A percentile compares a stretch with the other conserved stretches of the same genome.
Conservation (phyloP, 1,139 yeast genomes). For the Yamadazyma atlantica region DNA sequence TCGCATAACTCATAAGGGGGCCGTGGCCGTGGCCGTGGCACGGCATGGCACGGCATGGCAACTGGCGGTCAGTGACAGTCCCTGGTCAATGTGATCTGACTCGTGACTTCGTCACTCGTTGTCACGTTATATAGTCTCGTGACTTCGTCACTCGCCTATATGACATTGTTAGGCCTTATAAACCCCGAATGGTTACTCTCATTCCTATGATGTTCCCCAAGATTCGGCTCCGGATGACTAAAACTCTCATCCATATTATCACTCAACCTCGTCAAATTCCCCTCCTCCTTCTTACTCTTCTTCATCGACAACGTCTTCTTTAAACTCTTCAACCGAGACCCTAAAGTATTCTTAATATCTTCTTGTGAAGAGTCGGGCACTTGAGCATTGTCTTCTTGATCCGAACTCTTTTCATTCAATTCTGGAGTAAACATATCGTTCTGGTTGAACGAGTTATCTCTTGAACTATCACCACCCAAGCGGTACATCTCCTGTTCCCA, state of each 20-base stretch:
- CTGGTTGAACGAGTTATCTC: conserved; percentile 9
- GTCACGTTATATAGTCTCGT: too few relatives aligned
- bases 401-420: conserved; percentile 19
- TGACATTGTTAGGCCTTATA: conserved; percentile 29
- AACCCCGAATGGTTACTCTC: conserved; percentile 28
- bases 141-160: conserved; percentile 20
- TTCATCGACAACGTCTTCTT: conserved; percentile 27
- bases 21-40: too few relatives aligned
- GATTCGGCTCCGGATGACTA: conserved; percentile 12
- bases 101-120: too few relatives aligned
- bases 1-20: too few relatives aligned
- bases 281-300: conserved; percentile 13
- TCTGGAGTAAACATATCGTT: conserved; percentile 28
- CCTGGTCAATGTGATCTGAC: too few relatives aligned
- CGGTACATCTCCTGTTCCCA: conserved; percentile 70
- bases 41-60: too few relatives aligned
- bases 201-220: conserved; percentile 25
- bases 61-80: too few relatives aligned
- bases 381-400: too few relatives aligned
- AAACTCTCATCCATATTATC: conserved; percentile 26
- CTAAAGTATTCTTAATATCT: conserved; percentile 17
- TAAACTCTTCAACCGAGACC: conserved; percentile 21
- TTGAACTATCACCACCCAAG: conserved; percentile 28
- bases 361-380: conserved; percentile 12
- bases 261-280: conserved; percentile 31